Conservation (phyloP, 2,329 filamentous ascomycete species). For the Aureobasidium sp. region DNA sequence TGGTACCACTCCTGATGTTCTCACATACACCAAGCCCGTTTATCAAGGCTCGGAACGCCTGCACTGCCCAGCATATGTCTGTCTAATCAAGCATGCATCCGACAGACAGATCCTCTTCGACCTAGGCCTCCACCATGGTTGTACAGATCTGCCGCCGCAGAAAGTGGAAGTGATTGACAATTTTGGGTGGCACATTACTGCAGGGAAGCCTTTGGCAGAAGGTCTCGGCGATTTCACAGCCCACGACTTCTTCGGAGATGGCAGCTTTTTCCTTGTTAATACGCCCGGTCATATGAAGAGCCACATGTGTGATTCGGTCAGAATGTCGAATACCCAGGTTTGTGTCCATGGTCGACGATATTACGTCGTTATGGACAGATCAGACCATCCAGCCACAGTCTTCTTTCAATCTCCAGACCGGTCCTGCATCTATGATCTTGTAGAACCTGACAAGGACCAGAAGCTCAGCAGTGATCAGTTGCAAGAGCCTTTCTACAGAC, state of each 20-base stretch:
- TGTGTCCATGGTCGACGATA: constrained; percentile 45
- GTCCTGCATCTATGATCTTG: not conserved
- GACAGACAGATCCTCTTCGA: constrained; percentile 40
- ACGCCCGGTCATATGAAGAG: constrained; percentile 46
- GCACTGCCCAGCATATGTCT: constrained; percentile 37
- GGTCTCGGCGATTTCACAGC: constrained; percentile 40
- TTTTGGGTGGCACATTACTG: constrained; percentile 32
- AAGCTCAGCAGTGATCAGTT: not conserved
- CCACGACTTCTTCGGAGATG: constrained; percentile 50
- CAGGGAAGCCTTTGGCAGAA: constrained; percentile 35
- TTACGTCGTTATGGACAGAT: constrained; percentile 21
- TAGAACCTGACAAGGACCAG: not conserved
- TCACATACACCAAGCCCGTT: constrained; percentile 32
- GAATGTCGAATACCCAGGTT: constrained; percentile 37
- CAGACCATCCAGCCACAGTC: constrained; percentile 4
- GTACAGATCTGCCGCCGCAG: constrained; percentile 32
- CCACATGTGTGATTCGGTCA: constrained; percentile 44
- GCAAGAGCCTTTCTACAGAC: not conserved
- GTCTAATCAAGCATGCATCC: constrained; percentile 42
- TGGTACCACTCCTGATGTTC: constrained; percentile 20
- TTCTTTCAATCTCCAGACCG: not conserved
- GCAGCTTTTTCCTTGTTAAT: constrained; percentile 50
- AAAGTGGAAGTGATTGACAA: constrained; percentile 24
- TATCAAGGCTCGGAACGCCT: constrained; percentile 34
- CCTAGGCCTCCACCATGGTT: constrained; percentile 42